Conservation (phyloP, 208 protist genomes). For the Perkinsela sp. region DNA sequence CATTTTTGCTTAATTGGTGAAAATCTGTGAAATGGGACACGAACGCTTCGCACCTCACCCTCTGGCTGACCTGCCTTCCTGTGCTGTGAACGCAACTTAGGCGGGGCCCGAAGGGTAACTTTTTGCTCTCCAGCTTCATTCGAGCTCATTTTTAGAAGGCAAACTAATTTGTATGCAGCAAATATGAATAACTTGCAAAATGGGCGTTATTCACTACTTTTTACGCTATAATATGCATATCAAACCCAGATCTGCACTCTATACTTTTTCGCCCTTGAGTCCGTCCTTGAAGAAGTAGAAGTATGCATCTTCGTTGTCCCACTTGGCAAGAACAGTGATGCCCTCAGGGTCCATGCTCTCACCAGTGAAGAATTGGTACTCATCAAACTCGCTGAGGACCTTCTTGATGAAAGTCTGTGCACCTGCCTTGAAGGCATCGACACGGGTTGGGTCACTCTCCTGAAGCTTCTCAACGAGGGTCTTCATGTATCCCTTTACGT, state of each 20-base stretch:
- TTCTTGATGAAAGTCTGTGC: conserved; percentile 61
- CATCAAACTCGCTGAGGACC: conserved; percentile 59
- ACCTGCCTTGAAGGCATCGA: conserved; percentile 51
- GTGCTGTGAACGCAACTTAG: neutral
- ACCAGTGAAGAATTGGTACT: conserved; percentile 69
- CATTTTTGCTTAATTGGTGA: conserved; percentile 88
- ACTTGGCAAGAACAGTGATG: conserved; percentile 60
- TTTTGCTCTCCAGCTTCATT: too few relatives aligned
- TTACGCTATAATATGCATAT: too few relatives aligned
- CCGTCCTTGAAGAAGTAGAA: conserved; percentile 70
- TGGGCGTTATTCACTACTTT: too few relatives aligned
- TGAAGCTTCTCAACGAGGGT: conserved; percentile 45
- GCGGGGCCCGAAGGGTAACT: neutral
- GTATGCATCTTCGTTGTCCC: conserved; percentile 41
- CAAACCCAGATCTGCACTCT: too few relatives aligned
- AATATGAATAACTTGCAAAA: too few relatives aligned
- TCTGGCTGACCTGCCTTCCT: conserved; percentile 2
- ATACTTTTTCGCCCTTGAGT: conserved; percentile 46
- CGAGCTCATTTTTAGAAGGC: too few relatives aligned
- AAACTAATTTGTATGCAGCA: too few relatives aligned
- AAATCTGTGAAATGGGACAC: conserved; percentile 83
- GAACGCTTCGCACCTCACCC: conserved; percentile 34
- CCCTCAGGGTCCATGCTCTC: conserved; percentile 63
- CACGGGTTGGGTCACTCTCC: conserved; percentile 23
- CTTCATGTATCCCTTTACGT: conserved; percentile 72